A percentile compares a stretch with the other conserved stretches of the same genome.
These are phyloP conservation scores for Globisporangium uncinulatum DNA, from an alignment of 352 stramenopile species.

Conservation along the genomic window DNA sequence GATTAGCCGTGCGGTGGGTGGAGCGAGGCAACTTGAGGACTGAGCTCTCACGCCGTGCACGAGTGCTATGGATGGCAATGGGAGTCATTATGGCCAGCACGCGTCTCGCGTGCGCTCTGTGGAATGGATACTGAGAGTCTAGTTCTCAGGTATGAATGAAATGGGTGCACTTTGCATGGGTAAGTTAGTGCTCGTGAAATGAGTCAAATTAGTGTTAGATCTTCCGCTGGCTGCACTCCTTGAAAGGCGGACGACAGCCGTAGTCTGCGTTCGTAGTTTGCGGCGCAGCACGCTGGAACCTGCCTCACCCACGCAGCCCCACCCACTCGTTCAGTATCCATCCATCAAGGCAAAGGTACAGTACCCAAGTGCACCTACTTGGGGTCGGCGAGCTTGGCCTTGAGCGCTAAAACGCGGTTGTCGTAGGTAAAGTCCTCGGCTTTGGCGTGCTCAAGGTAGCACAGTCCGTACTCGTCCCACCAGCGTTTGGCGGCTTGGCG, in stretches of 20 bases:
- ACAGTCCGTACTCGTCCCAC: conserved; percentile 79
- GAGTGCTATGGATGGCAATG: too few species aligned
- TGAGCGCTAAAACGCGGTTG: conserved; percentile 66
- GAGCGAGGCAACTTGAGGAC: too few species aligned
- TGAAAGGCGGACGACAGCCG: conserved; percentile 63
- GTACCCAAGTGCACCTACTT: conserved; percentile 27
- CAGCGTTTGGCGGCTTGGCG: conserved; percentile 68
- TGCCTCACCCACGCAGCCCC: conserved; percentile 5
- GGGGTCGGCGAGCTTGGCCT: conserved; percentile 48
- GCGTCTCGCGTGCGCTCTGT: too few species aligned
- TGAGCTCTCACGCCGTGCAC: too few species aligned
- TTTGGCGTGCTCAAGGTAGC: conserved; percentile 75
- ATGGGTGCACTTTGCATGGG: too few species aligned
- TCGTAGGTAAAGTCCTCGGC: conserved; percentile 80
- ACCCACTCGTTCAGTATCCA: background rate
- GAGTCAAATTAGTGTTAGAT: conserved; percentile 22
- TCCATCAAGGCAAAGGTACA: background rate
- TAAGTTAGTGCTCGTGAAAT: too few species aligned
- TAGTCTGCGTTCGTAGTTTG: conserved; percentile 66
- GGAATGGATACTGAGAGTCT: too few species aligned
- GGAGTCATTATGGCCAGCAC: too few species aligned
- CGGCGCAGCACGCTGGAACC: conserved; percentile 43
- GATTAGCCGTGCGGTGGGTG: too few species aligned
- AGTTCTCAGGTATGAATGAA: too few species aligned
- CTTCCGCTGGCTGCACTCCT: conserved; percentile 65